Percentiles rank a stretch among this genome's conserved stretches.
Evolutionary conservation across 2,329 filamentous ascomycete genomes (phyloP).

Genomic region (Coniochaeta sp.): DNA sequence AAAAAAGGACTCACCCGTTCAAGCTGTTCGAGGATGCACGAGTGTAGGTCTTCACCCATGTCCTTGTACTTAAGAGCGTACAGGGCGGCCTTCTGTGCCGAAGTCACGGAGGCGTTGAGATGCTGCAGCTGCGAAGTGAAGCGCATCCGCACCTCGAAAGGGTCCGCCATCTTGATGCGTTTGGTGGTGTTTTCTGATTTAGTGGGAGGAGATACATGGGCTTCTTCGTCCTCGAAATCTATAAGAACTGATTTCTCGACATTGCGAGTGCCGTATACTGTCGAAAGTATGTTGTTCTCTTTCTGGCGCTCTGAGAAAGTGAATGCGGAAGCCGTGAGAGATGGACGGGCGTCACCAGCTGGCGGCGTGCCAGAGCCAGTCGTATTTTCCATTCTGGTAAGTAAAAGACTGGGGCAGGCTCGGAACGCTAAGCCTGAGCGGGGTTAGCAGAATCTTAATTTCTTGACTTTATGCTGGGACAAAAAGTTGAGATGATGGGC

Average conservation of each 20-base stretch:
- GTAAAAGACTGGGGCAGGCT: neutral
- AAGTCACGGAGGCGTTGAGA: conserved; percentile 82
- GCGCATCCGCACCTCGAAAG: conserved; percentile 96
- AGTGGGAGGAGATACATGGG: neutral
- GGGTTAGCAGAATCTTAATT: neutral
- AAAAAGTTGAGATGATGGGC: too few relatives aligned
- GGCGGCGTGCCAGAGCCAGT: neutral
- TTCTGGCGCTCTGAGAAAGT: too few relatives aligned
- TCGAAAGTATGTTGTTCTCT: neutral
- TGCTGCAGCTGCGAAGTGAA: conserved; percentile 88
- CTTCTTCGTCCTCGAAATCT: neutral
- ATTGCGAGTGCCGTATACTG: neutral
- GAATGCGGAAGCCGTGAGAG: neutral
- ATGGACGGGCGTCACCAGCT: neutral
- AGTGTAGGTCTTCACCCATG: conserved; percentile 95
- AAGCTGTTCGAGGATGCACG: conserved; percentile 92
- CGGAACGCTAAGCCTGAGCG: neutral
- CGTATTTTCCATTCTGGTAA: neutral
- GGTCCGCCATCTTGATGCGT: conserved; percentile 54
- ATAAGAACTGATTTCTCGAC: neutral
- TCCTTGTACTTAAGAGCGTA: conserved; percentile 93
- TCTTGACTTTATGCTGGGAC: neutral
- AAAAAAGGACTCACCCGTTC: conserved; percentile 57
- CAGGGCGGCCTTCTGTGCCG: conserved; percentile 84
- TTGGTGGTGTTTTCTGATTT: neutral